Conservation (phyloP, 345 rosid genomes). For the Ceriops tagal region DNA sequence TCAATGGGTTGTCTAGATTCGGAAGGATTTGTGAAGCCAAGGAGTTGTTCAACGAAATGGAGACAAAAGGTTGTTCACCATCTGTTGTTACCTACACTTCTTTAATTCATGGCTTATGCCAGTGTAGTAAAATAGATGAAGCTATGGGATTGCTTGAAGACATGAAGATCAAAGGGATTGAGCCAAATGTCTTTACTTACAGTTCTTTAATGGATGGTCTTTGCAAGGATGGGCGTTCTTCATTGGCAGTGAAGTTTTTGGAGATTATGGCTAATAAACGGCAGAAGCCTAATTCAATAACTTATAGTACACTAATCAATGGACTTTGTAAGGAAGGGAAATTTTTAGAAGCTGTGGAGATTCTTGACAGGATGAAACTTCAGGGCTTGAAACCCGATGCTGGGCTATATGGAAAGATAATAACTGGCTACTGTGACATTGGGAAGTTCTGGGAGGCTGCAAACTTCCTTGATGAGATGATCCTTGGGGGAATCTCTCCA, state of each 20-base stretch:
- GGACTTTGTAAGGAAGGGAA: slow-evolving; percentile 80
- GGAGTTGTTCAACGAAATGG: slow-evolving; percentile 75
- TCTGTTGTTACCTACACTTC: slow-evolving; percentile 80
- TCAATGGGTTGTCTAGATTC: slow-evolving; percentile 71
- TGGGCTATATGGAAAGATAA: slow-evolving; percentile 71
- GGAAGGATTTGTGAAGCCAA: slow-evolving; percentile 65
- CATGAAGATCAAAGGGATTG: slow-evolving; percentile 59
- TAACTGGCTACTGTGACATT: slow-evolving; percentile 49
- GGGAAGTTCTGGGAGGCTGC: slow-evolving; percentile 73
- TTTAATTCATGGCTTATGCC: slow-evolving; percentile 71
- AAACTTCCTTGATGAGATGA: slow-evolving; percentile 81
- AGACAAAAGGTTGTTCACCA: slow-evolving; percentile 58
- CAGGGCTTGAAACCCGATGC: slow-evolving; percentile 88
- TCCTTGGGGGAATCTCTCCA: slow-evolving; percentile 55
- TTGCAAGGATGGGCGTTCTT: slow-evolving; percentile 59
- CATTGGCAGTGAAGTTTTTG: slow-evolving; percentile 58
- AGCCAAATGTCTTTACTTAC: slow-evolving; percentile 86
- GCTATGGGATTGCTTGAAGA: slow-evolving; percentile 64
- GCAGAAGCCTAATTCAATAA: slow-evolving; percentile 60
- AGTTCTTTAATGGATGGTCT: slow-evolving; percentile 82
- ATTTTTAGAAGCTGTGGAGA: slow-evolving; percentile 60
- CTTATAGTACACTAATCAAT: slow-evolving; percentile 57
- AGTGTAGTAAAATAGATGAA: slow-evolving; percentile 48
- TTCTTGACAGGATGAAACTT: slow-evolving; percentile 85
- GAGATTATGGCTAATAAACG: slow-evolving; percentile 59